Conservation (phyloP, 169 alveolate genomes). For the Cytauxzoon felis region DNA sequence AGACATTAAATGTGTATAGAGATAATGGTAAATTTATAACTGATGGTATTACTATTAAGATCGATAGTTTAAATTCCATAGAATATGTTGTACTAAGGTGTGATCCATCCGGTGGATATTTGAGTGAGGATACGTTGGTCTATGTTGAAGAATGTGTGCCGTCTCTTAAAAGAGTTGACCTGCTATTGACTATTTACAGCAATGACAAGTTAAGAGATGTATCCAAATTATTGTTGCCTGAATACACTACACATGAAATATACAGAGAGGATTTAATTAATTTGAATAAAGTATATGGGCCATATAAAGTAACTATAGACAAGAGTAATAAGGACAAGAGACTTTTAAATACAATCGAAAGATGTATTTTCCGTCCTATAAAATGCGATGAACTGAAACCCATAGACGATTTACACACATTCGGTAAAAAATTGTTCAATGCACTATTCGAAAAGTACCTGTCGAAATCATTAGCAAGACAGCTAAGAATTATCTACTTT, state of each 20-base stretch:
- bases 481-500: conserved; percentile 13
- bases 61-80: not conserved
- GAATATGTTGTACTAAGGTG: conserved; percentile 38
- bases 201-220: conserved; percentile 2
- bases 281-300: conserved; percentile 16
- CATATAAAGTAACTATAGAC: conserved; percentile 17
- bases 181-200: conserved; percentile 21
- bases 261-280: not conserved
- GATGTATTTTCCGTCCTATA: no score
- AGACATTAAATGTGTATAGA: not conserved
- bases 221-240: conserved; percentile 2
- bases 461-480: conserved; percentile 5
- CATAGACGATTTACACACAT: no score
- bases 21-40: conserved; percentile 6
- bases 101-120: conserved; percentile 50
- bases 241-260: not conserved
- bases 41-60: not conserved
- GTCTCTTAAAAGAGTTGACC: conserved; percentile 10
- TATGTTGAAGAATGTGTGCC: conserved; percentile 29
- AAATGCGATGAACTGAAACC: no score
- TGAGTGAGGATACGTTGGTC: conserved; percentile 22
- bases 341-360: no score
- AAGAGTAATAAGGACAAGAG: no score
- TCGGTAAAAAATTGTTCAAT: not conserved
- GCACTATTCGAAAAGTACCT: not conserved